Evolutionary conservation across 1,139 yeast species (phyloP).

Genomic region (Blastobotrys petasosporus): DNA sequence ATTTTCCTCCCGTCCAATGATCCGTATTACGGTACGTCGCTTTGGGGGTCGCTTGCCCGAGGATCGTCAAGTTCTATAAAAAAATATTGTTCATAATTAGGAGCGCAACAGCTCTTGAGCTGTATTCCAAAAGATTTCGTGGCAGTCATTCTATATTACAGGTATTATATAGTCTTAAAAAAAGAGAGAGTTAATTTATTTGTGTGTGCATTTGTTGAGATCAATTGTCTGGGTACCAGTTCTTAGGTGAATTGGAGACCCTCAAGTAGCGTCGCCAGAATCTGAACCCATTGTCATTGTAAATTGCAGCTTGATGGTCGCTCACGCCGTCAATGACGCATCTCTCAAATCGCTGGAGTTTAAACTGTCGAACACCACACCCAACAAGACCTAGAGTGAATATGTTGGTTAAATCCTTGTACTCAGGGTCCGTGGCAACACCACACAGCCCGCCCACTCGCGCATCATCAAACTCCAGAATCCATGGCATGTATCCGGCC

Average conservation of each 20-base stretch:
- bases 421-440: constrained; percentile 50
- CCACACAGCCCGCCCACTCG: constrained; percentile 53
- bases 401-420: constrained; percentile 49
- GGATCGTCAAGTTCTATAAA: too few relatives aligned
- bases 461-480: constrained; percentile 32
- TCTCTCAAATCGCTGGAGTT: constrained; percentile 31
- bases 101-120: too few relatives aligned
- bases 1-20: too few relatives aligned
- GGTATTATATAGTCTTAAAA: not conserved
- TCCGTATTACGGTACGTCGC: too few relatives aligned
- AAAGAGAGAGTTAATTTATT: not conserved
- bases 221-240: not conserved
- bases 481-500: constrained; percentile 49
- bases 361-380: constrained; percentile 52
- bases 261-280: constrained; percentile 25
- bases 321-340: constrained; percentile 30
- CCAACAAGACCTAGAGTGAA: constrained; percentile 55
- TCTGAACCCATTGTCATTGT: constrained; percentile 26
- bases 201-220: not conserved
- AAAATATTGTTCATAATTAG: too few relatives aligned
- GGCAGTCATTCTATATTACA: not conserved
- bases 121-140: too few relatives aligned
- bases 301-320: constrained; percentile 29
- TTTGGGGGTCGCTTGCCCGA: too few relatives aligned
- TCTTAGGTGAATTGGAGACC: constrained; percentile 5